Base-by-base conservation (phyloP, 2,329 filamentous ascomycete species). In the Fusarium dlaminii region DNA sequence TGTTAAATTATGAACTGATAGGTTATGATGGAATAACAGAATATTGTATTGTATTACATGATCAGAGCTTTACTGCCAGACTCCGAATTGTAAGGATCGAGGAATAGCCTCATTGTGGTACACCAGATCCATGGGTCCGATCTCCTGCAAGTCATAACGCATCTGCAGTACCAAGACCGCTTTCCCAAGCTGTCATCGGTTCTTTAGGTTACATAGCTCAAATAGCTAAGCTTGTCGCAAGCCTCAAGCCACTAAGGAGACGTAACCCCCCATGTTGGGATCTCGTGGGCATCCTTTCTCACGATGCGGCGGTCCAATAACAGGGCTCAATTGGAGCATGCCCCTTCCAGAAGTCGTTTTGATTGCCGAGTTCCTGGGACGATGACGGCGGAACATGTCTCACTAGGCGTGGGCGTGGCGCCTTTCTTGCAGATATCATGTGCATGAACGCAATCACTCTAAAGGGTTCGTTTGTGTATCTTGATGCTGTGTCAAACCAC, bases 291-390 rank as follows among this genome's bases (percentile, higher is more conserved):
- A 55, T 74, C 45, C 52, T 29, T 52, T 63, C 57, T 49, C 34
- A 59, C 39, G 37, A 57, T 30, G 20, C 24, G 30, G n/a, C 37
- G 51, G 42, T 51, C 72, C 68, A 74, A 75, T 74, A 56, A 37
- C 13, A 56, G 34, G 24, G 30, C 55, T 61, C 49, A 70, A 63
- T 73, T 60, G 45, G 45, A 73, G 64, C 72, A 74, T 74, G 72
- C 64, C 57, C 68, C 64, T 75, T 63, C 42, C 20, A 72, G 51
- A 60, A 60, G 57, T 63, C 48, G 36, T 48, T 49, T 29, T 43
- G 60, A 66, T 75, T 74, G 72, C 60, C 54, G 37, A 37, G 72
- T 66, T n/a, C 64, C 64, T 66, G 64, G 39, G 45, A 59, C 54
- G 27, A 49, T 61, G 45, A 57, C 54, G 39, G 63, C 32, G 34